Base-by-base conservation (phyloP, 495 filamentous ascomycete species). In the Aspergillus kassunensis region DNA sequence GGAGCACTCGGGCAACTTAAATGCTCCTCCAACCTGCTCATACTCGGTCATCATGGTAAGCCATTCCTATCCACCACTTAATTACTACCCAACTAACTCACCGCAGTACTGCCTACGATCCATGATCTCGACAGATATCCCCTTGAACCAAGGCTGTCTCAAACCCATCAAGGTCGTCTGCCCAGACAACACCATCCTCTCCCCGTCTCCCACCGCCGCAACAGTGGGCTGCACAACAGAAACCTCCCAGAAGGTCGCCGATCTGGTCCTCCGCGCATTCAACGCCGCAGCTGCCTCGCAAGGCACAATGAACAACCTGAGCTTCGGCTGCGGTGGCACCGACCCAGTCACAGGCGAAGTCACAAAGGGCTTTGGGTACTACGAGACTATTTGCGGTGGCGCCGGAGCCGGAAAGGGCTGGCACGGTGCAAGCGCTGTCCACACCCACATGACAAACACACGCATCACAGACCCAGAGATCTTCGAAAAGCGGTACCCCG, bases 371-470 rank as follows among this genome's bases (percentile, higher is more conserved):
- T 97, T 95, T 63, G 90, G 89, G 10, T 97, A 97, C 74, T 95
- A 95, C 69, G 90, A 96, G 72, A 96, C 90, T 3, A 93, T 96
- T 65, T 88, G 89, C 7, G 92, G 92, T 24, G 92, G 92, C 2
- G 85, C 80, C 49, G 92, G 92, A 40, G 92, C 91, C 0, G 89
- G 89, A 0, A 77, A 83, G 0, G 76, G 75, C 21, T 95, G 90
- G 90, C 78, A 90, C 51, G 92, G 92, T 20, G 89, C 86, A 3
- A 82, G 77, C 51, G 91, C 90, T 27, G 91, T 96, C 36, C 92
- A 97, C 66, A 85, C 82, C 18, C 90, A 97, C 69, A 96, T 96
- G 87, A 97, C 92, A 12, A 97, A 97, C 65, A 97, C 92, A 3
- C 82, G 92, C 6, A 96, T 96, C 63, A 95, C 92, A 0, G 92